Evolutionary conservation across 1,139 yeast genomes (phyloP).

Genomic region (Pichia sp.): DNA sequence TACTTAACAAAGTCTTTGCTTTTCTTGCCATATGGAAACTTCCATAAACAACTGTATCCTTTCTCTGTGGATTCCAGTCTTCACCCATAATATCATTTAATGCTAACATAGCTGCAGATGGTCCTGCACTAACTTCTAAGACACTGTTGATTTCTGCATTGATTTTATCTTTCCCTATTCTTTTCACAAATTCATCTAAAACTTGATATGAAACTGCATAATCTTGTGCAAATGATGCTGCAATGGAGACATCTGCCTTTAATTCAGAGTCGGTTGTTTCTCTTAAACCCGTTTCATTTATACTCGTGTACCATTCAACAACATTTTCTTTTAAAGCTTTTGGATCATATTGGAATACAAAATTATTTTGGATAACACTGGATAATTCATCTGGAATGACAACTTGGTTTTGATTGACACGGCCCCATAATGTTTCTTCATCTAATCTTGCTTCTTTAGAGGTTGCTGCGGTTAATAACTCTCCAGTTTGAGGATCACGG

Average conservation of each 20-base stretch:
- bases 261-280: conserved; percentile 46
- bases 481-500: conserved; percentile 32
- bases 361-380: conserved; percentile 56
- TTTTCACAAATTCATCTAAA: conserved; percentile 60
- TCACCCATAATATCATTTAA: conserved; percentile 78
- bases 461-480: conserved; percentile 37
- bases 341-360: conserved; percentile 53
- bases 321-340: conserved; percentile 54
- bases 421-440: conserved; percentile 46
- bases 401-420: conserved; percentile 45
- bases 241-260: conserved; percentile 82
- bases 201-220: conserved; percentile 73
- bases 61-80: conserved; percentile 55
- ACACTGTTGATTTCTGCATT: conserved; percentile 53
- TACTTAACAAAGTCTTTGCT: conserved; percentile 71
- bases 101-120: conserved; percentile 90
- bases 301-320: conserved; percentile 48
- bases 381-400: conserved; percentile 53
- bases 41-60: conserved; percentile 75
- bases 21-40: conserved; percentile 72
- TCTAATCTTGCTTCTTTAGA: conserved; percentile 55
- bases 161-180: conserved; percentile 50
- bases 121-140: conserved; percentile 86
- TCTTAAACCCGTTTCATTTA: conserved; percentile 52
- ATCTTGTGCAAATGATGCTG: conserved; percentile 78